phyloP scores from a whole-genome alignment of 2,329 filamentous ascomycete genomes.

The Cryphonectria parasitica region DNA sequence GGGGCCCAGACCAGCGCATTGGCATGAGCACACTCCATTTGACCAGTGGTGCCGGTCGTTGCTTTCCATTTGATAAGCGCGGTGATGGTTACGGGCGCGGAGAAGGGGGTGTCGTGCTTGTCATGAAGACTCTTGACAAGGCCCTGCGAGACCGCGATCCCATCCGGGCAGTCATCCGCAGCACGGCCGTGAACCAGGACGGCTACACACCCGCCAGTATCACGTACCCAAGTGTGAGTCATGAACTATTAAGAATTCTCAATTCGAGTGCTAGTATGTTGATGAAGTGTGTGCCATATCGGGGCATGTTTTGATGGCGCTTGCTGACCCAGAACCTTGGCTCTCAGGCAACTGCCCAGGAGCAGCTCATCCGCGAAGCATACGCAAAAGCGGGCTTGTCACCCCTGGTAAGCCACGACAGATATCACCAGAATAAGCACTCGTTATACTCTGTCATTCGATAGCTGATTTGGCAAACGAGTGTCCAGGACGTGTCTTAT shows the following conservation, averaged over 20 bases:
- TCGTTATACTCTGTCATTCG: neutral
- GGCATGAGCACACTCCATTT: slow-evolving; percentile 41
- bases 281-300: neutral
- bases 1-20: slow-evolving; percentile 24
- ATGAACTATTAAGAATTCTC: too few species aligned
- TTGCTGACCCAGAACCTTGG: too few species aligned
- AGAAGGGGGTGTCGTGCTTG: slow-evolving; percentile 9
- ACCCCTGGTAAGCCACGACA: slow-evolving; percentile 12
- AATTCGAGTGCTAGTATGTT: neutral
- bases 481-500: slow-evolving; percentile 2
- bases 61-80: slow-evolving; percentile 9
- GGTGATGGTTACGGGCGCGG: slow-evolving; percentile 12
- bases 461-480: neutral
- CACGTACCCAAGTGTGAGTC: slow-evolving; percentile 44
- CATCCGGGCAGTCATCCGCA: slow-evolving; percentile 31
- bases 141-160: slow-evolving; percentile 20
- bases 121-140: slow-evolving; percentile 8
- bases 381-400: slow-evolving; percentile 38
- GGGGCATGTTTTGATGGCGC: too few species aligned
- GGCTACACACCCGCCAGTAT: slow-evolving; percentile 39
- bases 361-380: slow-evolving; percentile 37
- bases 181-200: slow-evolving; percentile 36
- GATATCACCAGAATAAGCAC: too few species aligned
- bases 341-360: too few species aligned
- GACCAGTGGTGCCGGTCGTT: slow-evolving; percentile 40